Evolutionary conservation across 139 green algal genomes (phyloP).

Genomic region (Asterochloris erici): DNA sequence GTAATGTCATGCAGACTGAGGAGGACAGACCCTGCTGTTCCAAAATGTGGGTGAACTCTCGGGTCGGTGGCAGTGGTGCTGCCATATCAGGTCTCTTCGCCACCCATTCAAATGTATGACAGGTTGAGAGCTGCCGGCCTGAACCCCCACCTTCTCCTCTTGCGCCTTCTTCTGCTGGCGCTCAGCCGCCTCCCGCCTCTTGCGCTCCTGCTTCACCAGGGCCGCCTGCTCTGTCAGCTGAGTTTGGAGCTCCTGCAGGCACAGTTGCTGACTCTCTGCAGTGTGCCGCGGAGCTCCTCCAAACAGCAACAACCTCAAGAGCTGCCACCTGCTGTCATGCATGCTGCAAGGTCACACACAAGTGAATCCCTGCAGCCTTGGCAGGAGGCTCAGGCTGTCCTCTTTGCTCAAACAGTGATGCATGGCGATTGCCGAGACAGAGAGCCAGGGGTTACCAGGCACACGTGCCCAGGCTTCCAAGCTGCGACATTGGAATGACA

Average conservation of each 20-base stretch:
- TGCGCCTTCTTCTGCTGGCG: not conserved
- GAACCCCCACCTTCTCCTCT: not conserved
- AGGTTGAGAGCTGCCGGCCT: not conserved
- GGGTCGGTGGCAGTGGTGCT: not conserved
- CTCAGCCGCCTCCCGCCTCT: slow-evolving; percentile 11
- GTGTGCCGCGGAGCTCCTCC: not conserved
- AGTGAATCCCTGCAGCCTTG: not conserved
- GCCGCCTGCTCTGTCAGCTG: not conserved
- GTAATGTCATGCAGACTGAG: not conserved
- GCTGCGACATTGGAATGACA: too few species aligned
- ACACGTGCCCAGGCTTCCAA: too few species aligned
- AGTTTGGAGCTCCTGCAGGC: not conserved
- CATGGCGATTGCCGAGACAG: not conserved
- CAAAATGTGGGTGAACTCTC: not conserved
- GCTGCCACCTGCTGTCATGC: not conserved
- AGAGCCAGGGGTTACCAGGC: too few species aligned
- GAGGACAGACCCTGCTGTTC: not conserved
- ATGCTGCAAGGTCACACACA: not conserved
- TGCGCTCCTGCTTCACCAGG: not conserved
- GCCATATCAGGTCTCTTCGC: not conserved
- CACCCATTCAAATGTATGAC: not conserved
- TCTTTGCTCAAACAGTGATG: not conserved
- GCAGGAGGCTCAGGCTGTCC: not conserved
- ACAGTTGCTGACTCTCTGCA: too few species aligned
- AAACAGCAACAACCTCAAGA: not conserved